phyloP scores from a whole-genome alignment of 768 basidiomycete species.

The Serendipita sp. region DNA sequence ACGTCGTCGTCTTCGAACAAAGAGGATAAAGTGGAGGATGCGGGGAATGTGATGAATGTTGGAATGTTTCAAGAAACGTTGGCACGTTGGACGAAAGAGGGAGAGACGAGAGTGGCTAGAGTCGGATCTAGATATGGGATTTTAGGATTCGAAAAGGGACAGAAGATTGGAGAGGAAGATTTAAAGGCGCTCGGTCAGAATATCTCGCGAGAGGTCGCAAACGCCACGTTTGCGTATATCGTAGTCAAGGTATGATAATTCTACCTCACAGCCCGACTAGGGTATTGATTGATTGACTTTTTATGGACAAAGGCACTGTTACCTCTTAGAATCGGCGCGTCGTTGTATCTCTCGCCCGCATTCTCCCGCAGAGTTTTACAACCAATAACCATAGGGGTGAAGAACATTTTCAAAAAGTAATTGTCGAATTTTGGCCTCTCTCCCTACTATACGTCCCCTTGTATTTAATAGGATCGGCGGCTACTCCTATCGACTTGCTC shows the following conservation, averaged over 20 bases:
- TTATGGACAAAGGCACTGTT: constrained; percentile 41
- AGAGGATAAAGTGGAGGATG: constrained; percentile 5
- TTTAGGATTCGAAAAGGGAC: constrained; percentile 55
- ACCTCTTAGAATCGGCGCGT: constrained; percentile 54
- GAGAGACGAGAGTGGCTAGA: constrained; percentile 49
- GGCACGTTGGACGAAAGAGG: constrained; percentile 57
- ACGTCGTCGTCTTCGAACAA: constrained; percentile 12
- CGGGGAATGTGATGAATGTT: background rate
- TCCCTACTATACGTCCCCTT: background rate
- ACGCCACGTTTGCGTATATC: constrained; percentile 68
- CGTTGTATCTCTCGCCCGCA: constrained; percentile 53
- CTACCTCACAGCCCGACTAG: background rate
- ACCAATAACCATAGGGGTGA: constrained; percentile 29
- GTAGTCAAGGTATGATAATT: constrained; percentile 45
- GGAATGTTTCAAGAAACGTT: constrained; percentile 30
- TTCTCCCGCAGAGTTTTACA: constrained; percentile 55
- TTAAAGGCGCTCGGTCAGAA: constrained; percentile 15
- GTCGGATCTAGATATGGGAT: constrained; percentile 65
- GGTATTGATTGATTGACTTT: background rate
- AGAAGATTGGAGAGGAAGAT: constrained; percentile 7
- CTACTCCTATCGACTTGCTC: too few species aligned
- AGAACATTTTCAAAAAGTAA: background rate
- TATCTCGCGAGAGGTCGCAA: constrained; percentile 62
- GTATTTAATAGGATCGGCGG: too few species aligned
- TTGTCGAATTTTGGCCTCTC: background rate